Evolutionary conservation across 225 moss, liverwort and hornwort species (phyloP).

Genomic region (Thuidium tamariscinum): DNA sequence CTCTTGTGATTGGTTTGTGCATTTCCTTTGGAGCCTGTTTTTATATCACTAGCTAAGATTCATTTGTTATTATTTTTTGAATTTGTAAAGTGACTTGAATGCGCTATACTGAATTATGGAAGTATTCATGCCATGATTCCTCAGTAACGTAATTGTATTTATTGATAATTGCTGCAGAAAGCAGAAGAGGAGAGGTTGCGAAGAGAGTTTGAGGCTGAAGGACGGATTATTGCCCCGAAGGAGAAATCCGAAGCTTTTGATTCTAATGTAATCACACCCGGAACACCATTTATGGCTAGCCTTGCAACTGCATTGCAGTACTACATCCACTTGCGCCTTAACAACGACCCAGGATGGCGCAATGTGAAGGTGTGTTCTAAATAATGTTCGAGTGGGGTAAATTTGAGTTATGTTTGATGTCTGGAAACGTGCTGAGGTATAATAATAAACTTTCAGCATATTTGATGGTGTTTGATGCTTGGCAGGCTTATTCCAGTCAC

Average conservation of each 20-base stretch:
- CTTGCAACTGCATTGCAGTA: conserved; percentile 86
- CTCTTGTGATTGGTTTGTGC: background rate
- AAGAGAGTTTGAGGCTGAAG: conserved; percentile 80
- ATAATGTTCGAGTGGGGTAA: background rate
- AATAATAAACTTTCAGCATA: background rate
- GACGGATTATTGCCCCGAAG: conserved; percentile 71
- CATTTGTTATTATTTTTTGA: background rate
- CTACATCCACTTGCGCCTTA: conserved; percentile 83
- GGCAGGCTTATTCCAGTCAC: background rate
- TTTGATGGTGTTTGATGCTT: background rate
- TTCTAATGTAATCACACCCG: conserved; percentile 96
- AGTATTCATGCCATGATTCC: background rate
- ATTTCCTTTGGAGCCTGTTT: background rate
- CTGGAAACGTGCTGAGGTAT: background rate
- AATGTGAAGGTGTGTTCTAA: conserved; percentile 56
- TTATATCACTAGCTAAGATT: background rate
- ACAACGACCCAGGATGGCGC: conserved; percentile 86
- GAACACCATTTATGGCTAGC: conserved; percentile 89
- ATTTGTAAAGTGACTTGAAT: background rate
- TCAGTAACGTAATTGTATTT: background rate
- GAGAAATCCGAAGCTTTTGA: conserved; percentile 69
- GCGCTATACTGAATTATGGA: background rate
- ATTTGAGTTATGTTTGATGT: background rate
- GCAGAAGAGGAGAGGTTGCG: conserved; percentile 83
- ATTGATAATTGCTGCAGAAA: conserved; percentile 26